Evolutionary conservation across 805 yeast genomes (phyloP).

Genomic region (Candida ovalis): DNA sequence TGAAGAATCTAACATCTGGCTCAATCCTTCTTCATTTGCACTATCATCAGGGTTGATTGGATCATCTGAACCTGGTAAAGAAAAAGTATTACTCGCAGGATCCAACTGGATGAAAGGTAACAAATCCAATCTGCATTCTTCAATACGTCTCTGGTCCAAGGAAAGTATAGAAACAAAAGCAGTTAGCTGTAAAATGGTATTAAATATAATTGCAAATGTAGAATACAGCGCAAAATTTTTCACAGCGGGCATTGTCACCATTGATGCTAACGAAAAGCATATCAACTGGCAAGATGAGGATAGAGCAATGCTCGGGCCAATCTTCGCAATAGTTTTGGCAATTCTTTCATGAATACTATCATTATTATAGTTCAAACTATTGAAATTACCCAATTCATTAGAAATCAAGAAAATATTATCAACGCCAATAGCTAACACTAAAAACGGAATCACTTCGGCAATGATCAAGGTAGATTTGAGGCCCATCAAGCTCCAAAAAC

Average conservation of each 20-base stretch:
- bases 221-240: slow-evolving; percentile 88
- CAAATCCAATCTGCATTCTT: slow-evolving; percentile 55
- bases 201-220: slow-evolving; percentile 77
- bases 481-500: slow-evolving; percentile 71
- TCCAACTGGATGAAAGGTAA: slow-evolving; percentile 49
- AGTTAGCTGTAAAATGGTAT: slow-evolving; percentile 76
- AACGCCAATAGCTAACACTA: slow-evolving; percentile 92
- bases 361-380: slow-evolving; percentile 33
- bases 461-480: slow-evolving; percentile 85
- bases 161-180: slow-evolving; percentile 71
- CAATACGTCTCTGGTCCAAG: slow-evolving; percentile 60
- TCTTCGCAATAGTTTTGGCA: slow-evolving; percentile 58
- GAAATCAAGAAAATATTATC: slow-evolving; percentile 88
- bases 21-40: slow-evolving; percentile 17
- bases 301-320: slow-evolving; percentile 84
- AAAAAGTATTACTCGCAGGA: slow-evolving; percentile 2
- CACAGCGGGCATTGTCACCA: slow-evolving; percentile 94
- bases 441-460: slow-evolving; percentile 94
- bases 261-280: slow-evolving; percentile 74
- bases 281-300: slow-evolving; percentile 76
- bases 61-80: slow-evolving; percentile 13
- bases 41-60: slow-evolving; percentile 7
- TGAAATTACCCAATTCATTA: slow-evolving; percentile 65
- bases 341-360: slow-evolving; percentile 56
- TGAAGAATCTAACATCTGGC: slow-evolving; percentile 20